Base-by-base conservation (phyloP, 148 eudicot species). In the Nepenthes mirabilis region DNA sequence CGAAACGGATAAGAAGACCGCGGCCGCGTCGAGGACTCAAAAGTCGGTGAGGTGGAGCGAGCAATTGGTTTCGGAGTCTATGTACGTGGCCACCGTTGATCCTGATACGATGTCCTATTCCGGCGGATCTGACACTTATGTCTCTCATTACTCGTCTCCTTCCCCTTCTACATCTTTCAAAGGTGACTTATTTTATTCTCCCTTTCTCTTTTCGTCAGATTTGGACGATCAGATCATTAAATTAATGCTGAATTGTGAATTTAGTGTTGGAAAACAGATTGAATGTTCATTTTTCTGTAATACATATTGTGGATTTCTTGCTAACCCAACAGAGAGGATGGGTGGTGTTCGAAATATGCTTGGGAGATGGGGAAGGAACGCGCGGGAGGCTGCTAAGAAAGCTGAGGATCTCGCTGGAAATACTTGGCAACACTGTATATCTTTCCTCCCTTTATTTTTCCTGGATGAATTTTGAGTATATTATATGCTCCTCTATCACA, bases 371-470 rank as follows among this genome's bases (percentile, higher is more conserved):
- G 91, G 91, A 51, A 84, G 68, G 76, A 90, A 79, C 71, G 91
- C 82, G 32, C 82, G 79, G 61, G 97, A 84, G 57, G 89, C 95
- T 1, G 75, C 97, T 11, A 80, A 72, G 79, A 87, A 82, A 71
- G 91, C 91, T 14, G 95, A 87, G 77, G 90, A 87, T 78, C 75
- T 80, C 33, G 95, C 97, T 13, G 95, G 90, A 59, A 87, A 84
- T 58, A 84, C 95, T 62, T 90, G 97, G 97, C 97, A 90, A 77
- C 97, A 90, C 67, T 80, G 97, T 90, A 72, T 58, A 23, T 40
- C 37, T 35, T 9, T 32, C 36, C 35, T 5, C 35, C 56, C 6
- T 53, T 23, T 23, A 23, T 23, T 23, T 23, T 23, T 23, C 23
- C 23, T 23, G 23, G 23, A 23, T 23, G 23, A 23, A 23, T 23